phyloP scores from a whole-genome alignment of 257 asterid genomes.

The Primulina eburnea region DNA sequence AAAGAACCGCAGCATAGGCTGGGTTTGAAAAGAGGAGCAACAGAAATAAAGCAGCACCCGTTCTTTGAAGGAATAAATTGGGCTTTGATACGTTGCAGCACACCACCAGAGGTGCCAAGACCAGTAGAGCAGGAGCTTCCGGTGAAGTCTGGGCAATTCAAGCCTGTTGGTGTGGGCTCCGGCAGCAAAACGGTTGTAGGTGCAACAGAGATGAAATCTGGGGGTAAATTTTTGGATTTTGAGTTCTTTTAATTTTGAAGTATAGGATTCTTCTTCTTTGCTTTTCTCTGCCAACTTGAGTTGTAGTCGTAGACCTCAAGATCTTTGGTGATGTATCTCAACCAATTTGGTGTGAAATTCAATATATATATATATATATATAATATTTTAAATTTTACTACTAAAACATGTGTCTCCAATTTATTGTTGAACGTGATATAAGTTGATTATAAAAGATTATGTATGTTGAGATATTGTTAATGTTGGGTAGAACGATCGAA shows the following conservation, averaged over 20 bases:
- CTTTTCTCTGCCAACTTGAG: too few species aligned
- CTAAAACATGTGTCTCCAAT: too few species aligned
- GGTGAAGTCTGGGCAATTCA: constrained; percentile 22
- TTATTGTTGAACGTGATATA: too few species aligned
- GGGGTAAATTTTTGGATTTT: constrained; percentile 34
- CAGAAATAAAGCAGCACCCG: constrained; percentile 40
- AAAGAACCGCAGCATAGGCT: constrained; percentile 48
- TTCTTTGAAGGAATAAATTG: constrained; percentile 43
- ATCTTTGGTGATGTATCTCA: neutral
- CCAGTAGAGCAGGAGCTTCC: constrained; percentile 26
- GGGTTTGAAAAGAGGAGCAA: constrained; percentile 43
- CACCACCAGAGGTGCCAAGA: constrained; percentile 44
- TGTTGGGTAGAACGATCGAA: too few species aligned
- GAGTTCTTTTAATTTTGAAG: constrained; percentile 33
- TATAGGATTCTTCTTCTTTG: neutral
- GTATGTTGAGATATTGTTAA: too few species aligned
- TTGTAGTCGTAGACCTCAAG: too few species aligned
- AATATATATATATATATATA: too few species aligned
- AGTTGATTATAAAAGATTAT: too few species aligned
- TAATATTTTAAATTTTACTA: too few species aligned
- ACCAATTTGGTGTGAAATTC: neutral
- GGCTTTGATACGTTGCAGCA: constrained; percentile 45
- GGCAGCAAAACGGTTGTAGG: constrained; percentile 28
- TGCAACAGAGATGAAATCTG: constrained; percentile 27
- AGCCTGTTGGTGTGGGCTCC: constrained; percentile 19